These are phyloP conservation scores for Colletotrichum coccodes DNA, from an alignment of 2,329 filamentous ascomycete species.

Conservation along the genomic window DNA sequence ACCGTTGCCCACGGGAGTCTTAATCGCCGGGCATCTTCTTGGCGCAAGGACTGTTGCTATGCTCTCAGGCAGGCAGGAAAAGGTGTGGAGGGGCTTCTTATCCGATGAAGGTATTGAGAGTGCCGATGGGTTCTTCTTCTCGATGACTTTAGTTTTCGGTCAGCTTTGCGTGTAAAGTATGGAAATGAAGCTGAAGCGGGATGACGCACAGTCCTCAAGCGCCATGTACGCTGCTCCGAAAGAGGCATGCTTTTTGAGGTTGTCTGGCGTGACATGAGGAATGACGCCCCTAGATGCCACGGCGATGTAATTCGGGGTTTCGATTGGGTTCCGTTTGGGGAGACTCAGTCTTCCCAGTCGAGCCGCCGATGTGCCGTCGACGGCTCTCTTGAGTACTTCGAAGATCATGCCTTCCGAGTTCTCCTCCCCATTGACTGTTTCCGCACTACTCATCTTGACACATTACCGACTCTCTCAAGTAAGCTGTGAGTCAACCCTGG, in stretches of 20 bases:
- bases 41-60: constrained; percentile 79
- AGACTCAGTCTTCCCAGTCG: constrained; percentile 76
- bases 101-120: constrained; percentile 44
- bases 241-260: constrained; percentile 71
- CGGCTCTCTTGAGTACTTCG: constrained; percentile 55
- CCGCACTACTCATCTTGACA: constrained; percentile 36
- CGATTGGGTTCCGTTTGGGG: constrained; percentile 69
- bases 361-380: constrained; percentile 56
- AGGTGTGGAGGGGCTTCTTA: constrained; percentile 74
- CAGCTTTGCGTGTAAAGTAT: background rate
- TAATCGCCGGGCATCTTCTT: constrained; percentile 80
- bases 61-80: constrained; percentile 76
- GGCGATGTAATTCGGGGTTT: constrained; percentile 86
- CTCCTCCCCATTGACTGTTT: constrained; percentile 24
- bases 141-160: constrained; percentile 57
- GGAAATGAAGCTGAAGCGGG: constrained; percentile 17
- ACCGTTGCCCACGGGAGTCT: constrained; percentile 76
- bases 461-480: background rate
- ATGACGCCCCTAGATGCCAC: constrained; percentile 85
- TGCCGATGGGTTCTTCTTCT: constrained; percentile 62
- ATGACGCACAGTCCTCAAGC: constrained; percentile 87
- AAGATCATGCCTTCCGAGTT: constrained; percentile 50
- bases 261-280: constrained; percentile 91
- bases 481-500: constrained; percentile 7
- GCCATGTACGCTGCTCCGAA: constrained; percentile 81